Conservation (phyloP, 2,329 filamentous ascomycete genomes). For the Colletotrichum truncatum region DNA sequence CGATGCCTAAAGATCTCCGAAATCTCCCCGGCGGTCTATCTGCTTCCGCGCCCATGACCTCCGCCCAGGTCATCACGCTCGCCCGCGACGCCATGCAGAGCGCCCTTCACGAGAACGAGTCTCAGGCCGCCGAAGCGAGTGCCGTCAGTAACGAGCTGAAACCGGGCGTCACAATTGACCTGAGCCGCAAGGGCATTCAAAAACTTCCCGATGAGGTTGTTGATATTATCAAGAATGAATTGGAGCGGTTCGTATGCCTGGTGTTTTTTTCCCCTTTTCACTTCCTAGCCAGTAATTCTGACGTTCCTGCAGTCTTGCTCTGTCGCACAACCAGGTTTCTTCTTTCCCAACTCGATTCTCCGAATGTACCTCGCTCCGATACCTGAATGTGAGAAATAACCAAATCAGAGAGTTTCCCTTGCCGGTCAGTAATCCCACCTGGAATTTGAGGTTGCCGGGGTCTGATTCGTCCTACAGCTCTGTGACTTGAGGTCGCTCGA, state of each 20-base stretch:
- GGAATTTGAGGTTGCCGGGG: not conserved
- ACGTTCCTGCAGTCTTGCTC: constrained; percentile 67
- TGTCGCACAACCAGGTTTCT: constrained; percentile 82
- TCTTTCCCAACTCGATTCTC: constrained; percentile 76
- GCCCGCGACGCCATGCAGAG: constrained; percentile 74
- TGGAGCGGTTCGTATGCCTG: constrained; percentile 68
- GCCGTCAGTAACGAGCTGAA: constrained; percentile 69
- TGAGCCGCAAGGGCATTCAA: constrained; percentile 79
- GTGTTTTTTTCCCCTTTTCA: not conserved
- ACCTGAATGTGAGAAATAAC: constrained; percentile 84
- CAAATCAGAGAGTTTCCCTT: constrained; percentile 71
- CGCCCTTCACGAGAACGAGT: constrained; percentile 72
- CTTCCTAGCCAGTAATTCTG: not conserved
- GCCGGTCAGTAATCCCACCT: constrained; percentile 51
- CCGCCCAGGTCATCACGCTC: constrained; percentile 71
- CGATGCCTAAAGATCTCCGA: constrained; percentile 55
- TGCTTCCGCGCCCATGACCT: constrained; percentile 61
- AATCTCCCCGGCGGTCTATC: constrained; percentile 58
- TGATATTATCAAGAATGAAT: constrained; percentile 76
- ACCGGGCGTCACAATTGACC: constrained; percentile 79
- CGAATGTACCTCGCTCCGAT: constrained; percentile 80
- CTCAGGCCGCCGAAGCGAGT: constrained; percentile 68
- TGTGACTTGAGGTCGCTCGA: constrained; percentile 88
- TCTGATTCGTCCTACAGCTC: constrained; percentile 64
- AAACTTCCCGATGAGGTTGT: constrained; percentile 78